Percentiles rank a stretch among this genome's conserved stretches.
These are phyloP conservation scores for Ceratobasidium papillatum DNA, from an alignment of 1,284 basidiomycete species.

Conservation along the genomic window DNA sequence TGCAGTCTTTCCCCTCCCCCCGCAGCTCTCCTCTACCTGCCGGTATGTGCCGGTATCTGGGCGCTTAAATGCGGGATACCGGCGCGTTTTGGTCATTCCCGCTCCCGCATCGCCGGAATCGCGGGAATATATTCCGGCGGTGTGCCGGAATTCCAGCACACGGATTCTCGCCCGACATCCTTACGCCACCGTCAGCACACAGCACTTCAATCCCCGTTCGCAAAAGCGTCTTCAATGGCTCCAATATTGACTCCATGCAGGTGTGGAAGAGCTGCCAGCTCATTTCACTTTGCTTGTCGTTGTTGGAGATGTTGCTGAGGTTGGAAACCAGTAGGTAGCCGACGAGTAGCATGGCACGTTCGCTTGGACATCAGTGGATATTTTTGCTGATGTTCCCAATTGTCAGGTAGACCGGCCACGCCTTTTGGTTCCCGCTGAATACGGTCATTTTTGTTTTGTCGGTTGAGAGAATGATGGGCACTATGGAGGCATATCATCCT, in stretches of 20 bases:
- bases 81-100: too few relatives aligned
- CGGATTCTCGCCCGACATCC: too few relatives aligned
- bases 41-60: too few relatives aligned
- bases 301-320: not conserved
- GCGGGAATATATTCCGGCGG: too few relatives aligned
- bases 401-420: slow-evolving; percentile 41
- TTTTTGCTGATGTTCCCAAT: slow-evolving; percentile 43
- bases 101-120: too few relatives aligned
- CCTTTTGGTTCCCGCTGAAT: slow-evolving; percentile 30
- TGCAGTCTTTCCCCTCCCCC: too few relatives aligned
- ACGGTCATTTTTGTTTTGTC: slow-evolving; percentile 40
- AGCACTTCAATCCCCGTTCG: too few relatives aligned
- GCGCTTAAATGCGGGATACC: too few relatives aligned
- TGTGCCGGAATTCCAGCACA: too few relatives aligned
- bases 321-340: not conserved
- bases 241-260: slow-evolving; percentile 44
- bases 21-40: too few relatives aligned
- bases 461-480: slow-evolving; percentile 35
- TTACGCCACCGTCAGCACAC: too few relatives aligned
- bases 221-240: slow-evolving; percentile 42
- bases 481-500: slow-evolving; percentile 9
- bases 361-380: not conserved
- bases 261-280: slow-evolving; percentile 45
- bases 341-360: slow-evolving; percentile 11
- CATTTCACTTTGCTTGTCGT: not conserved